These are phyloP conservation scores for Fusarium mundagurra DNA, from an alignment of 2,329 filamentous ascomycete genomes.

Conservation along the genomic window DNA sequence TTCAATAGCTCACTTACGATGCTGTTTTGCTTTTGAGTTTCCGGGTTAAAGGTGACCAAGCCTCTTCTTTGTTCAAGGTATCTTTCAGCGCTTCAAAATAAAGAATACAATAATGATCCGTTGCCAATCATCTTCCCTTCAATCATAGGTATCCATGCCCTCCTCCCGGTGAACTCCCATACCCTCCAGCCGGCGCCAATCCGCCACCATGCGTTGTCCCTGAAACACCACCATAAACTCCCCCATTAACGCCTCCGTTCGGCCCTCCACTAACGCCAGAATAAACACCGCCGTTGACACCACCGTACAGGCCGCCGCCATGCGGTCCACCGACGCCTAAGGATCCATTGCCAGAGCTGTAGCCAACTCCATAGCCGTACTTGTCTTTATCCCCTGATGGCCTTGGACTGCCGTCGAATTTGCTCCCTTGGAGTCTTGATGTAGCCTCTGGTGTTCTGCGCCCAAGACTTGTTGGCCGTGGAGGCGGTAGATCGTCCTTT, in stretches of 20 bases:
- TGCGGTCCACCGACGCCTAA: conserved; percentile 11
- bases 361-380: conserved; percentile 1
- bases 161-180: conserved; percentile 22
- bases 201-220: conserved; percentile 20
- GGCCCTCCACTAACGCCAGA: conserved; percentile 15
- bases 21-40: not conserved
- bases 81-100: not conserved
- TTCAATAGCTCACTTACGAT: not conserved
- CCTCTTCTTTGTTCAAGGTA: not conserved
- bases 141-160: conserved; percentile 12
- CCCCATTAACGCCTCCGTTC: conserved; percentile 14
- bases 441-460: conserved; percentile 26
- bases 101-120: not conserved
- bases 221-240: conserved; percentile 30
- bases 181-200: conserved; percentile 12
- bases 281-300: conserved; percentile 28
- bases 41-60: not conserved
- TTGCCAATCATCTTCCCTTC: too few species aligned
- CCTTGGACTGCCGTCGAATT: conserved; percentile 18
- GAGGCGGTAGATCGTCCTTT: conserved; percentile 5
- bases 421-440: conserved; percentile 19
- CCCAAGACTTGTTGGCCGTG: conserved; percentile 11
- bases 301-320: conserved; percentile 17
- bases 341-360: conserved; percentile 9
- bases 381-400: not conserved